Evolutionary conservation across 495 filamentous ascomycete genomes (phyloP).

Genomic region (Mytilinidion resinicola): DNA sequence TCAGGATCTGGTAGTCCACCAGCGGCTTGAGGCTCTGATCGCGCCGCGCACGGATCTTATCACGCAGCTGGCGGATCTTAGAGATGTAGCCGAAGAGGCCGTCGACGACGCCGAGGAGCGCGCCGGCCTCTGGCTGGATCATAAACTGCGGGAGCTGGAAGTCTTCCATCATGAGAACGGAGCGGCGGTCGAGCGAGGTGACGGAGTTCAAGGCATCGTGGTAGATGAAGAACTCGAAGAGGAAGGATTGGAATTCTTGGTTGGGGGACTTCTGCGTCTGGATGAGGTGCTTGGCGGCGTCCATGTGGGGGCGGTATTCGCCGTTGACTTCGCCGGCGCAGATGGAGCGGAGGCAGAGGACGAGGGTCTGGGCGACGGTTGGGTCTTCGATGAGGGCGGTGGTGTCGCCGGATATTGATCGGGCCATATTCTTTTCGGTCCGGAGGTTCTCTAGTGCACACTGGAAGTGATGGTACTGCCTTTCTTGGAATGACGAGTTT

Average conservation of each 20-base stretch:
- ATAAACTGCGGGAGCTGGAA: conserved; percentile 62
- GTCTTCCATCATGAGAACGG: conserved; percentile 51
- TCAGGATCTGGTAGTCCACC: conserved; percentile 68
- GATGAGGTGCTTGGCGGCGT: conserved; percentile 69
- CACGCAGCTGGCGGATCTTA: conserved; percentile 70
- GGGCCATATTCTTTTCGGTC: conserved; percentile 36
- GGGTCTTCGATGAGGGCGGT: conserved; percentile 47
- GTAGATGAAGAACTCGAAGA: conserved; percentile 90
- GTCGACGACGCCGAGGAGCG: conserved; percentile 79
- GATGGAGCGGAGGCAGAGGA: conserved; percentile 74
- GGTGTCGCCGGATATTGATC: conserved; percentile 39
- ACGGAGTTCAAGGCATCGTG: conserved; percentile 79
- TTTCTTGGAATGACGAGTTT: conserved; percentile 32
- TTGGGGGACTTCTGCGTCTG: conserved; percentile 41
- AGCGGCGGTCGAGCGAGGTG: conserved; percentile 56
- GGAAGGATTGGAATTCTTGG: conserved; percentile 53
- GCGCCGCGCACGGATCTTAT: conserved; percentile 65
- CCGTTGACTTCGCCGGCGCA: conserved; percentile 71
- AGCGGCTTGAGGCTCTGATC: conserved; percentile 56
- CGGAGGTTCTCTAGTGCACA: conserved; percentile 54
- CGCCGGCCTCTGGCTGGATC: conserved; percentile 67
- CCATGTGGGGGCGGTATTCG: conserved; percentile 74
- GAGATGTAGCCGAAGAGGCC: conserved; percentile 76
- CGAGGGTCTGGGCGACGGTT: conserved; percentile 66
- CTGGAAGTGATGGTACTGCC: conserved; percentile 53